phyloP scores from a whole-genome alignment of 305 asterid species.

The Andrographis paniculata region DNA sequence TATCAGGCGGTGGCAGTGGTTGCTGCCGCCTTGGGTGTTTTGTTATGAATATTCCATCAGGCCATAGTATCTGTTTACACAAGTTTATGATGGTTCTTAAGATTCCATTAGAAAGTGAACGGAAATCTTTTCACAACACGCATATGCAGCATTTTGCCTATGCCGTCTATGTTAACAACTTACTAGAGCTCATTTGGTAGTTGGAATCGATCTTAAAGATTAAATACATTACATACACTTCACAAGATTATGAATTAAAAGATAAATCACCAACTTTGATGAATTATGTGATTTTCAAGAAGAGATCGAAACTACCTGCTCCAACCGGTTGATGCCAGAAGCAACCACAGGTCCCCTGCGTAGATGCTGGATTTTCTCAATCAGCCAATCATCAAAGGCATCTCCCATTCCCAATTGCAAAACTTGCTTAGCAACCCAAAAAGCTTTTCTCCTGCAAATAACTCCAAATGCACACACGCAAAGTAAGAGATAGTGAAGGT shows the following conservation, averaged over 20 bases:
- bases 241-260: not conserved
- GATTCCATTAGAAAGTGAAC: slow-evolving; percentile 7
- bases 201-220: slow-evolving; percentile 7
- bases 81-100: slow-evolving; percentile 16
- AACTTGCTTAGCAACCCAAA: slow-evolving; percentile 97
- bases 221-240: too few relatives aligned
- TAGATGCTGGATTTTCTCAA: slow-evolving; percentile 78
- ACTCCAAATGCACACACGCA: slow-evolving; percentile 21
- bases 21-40: slow-evolving; percentile 81
- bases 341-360: slow-evolving; percentile 90
- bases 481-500: slow-evolving; percentile 16
- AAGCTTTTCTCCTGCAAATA: slow-evolving; percentile 78
- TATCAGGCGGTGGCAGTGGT: slow-evolving; percentile 45
- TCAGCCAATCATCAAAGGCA: slow-evolving; percentile 98
- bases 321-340: slow-evolving; percentile 72
- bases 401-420: slow-evolving; percentile 98
- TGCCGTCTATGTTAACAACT: not conserved
- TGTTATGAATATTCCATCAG: slow-evolving; percentile 92
- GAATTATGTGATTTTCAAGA: not conserved
- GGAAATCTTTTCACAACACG: slow-evolving; percentile 13
- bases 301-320: slow-evolving; percentile 52
- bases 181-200: slow-evolving; percentile 1
- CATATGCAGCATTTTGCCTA: slow-evolving; percentile 17
- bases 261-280: slow-evolving; percentile 7
- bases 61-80: slow-evolving; percentile 78